Conservation (phyloP, 805 yeast genomes). For the Saturnispora ahearnii region DNA sequence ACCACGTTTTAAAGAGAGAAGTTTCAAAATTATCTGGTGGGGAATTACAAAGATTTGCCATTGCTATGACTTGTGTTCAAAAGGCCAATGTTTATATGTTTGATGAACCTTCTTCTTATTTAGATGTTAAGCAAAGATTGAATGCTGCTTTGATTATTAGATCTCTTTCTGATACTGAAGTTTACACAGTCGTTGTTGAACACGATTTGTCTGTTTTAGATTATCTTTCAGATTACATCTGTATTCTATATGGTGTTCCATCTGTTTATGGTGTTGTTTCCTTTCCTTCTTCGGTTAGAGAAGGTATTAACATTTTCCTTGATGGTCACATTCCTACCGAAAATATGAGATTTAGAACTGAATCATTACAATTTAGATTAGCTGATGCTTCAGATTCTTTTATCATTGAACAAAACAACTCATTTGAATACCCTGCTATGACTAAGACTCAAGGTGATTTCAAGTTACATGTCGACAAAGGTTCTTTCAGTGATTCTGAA, state of each 20-base stretch:
- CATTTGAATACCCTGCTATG: conserved; percentile 74
- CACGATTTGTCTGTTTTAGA: conserved; percentile 97
- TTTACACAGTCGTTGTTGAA: conserved; percentile 93
- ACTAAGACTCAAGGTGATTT: conserved; percentile 92
- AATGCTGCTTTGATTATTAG: conserved; percentile 95
- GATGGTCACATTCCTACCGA: conserved; percentile 98
- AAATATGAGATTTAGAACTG: conserved; percentile 93
- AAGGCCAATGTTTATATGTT: conserved; percentile 95
- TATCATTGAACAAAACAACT: conserved; percentile 68
- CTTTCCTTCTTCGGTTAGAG: conserved; percentile 93
- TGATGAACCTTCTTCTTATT: conserved; percentile 97
- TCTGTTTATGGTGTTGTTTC: conserved; percentile 99
- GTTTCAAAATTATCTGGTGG: conserved; percentile 92
- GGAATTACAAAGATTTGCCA: conserved; percentile 95
- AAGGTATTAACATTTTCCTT: conserved; percentile 96
- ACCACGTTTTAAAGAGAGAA: conserved; percentile 74
- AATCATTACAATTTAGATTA: conserved; percentile 86
- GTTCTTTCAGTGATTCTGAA: conserved; percentile 93
- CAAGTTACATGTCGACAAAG: conserved; percentile 69
- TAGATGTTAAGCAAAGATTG: conserved; percentile 97
- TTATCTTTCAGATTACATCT: conserved; percentile 91
- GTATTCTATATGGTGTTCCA: conserved; percentile 96
- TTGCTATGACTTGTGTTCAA: conserved; percentile 95
- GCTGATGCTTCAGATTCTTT: conserved; percentile 80
- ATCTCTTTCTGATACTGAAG: conserved; percentile 64